Evolutionary conservation across 345 rosid species (phyloP).

Genomic region (Eucalyptus dawsonii): DNA sequence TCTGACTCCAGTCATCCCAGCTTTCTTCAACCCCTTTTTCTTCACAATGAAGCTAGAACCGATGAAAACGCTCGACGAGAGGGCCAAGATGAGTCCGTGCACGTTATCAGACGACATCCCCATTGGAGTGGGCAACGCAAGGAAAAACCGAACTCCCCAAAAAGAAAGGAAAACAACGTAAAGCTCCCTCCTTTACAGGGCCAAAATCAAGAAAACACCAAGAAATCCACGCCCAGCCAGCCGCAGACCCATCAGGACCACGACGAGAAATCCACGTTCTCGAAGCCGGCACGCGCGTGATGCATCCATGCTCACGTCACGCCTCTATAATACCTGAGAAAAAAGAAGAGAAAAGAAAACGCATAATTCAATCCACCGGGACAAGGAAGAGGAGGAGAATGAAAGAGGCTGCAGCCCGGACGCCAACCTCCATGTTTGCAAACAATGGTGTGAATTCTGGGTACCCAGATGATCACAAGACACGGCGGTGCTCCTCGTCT

Average conservation of each 20-base stretch:
- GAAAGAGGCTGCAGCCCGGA: not conserved
- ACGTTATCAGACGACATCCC: slow-evolving; percentile 62
- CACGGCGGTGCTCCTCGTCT: not conserved
- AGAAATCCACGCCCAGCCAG: not conserved
- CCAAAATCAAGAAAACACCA: slow-evolving; percentile 7
- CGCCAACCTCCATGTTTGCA: not conserved
- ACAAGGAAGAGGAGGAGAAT: not conserved
- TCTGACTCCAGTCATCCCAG: slow-evolving; percentile 49
- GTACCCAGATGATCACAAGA: not conserved
- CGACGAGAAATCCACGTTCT: not conserved
- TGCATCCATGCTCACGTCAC: not conserved
- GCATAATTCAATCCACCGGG: not conserved
- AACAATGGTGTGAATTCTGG: not conserved
- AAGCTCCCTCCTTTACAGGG: slow-evolving; percentile 4
- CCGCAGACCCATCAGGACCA: not conserved
- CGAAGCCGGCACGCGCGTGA: not conserved
- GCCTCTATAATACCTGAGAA: not conserved
- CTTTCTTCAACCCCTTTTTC: slow-evolving; percentile 78
- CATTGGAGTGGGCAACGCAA: slow-evolving; percentile 7
- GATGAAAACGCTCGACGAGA: slow-evolving; percentile 82
- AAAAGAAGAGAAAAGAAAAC: not conserved
- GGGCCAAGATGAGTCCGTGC: slow-evolving; percentile 73
- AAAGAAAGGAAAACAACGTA: not conserved
- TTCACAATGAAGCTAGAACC: slow-evolving; percentile 92
- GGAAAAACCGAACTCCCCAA: not conserved